Conservation (phyloP, 768 basidiomycete genomes). For the Ramaria sp. region DNA sequence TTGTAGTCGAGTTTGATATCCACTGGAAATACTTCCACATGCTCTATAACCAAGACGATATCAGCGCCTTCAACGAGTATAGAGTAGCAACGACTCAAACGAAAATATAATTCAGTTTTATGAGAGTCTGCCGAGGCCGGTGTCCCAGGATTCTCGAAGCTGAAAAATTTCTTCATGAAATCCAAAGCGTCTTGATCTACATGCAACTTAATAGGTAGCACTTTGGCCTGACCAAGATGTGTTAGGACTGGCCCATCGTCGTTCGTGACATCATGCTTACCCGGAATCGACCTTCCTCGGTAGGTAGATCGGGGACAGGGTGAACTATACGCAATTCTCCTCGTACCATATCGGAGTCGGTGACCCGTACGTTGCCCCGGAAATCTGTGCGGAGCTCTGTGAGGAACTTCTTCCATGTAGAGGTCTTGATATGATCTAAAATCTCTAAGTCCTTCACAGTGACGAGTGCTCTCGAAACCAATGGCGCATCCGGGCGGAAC, state of each 20-base stretch:
- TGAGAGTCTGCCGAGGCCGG: slow-evolving; percentile 20
- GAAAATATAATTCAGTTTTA: slow-evolving; percentile 56
- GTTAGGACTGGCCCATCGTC: slow-evolving; percentile 1
- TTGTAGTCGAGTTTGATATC: slow-evolving; percentile 97
- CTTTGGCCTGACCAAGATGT: slow-evolving; percentile 53
- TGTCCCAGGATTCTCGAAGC: slow-evolving; percentile 54
- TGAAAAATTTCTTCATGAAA: slow-evolving; percentile 94
- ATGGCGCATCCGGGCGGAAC: slow-evolving; percentile 40
- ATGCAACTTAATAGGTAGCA: slow-evolving; percentile 82
- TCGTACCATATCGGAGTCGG: slow-evolving; percentile 88
- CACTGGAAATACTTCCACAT: slow-evolving; percentile 90
- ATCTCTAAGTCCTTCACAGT: slow-evolving; percentile 75
- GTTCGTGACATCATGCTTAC: slow-evolving; percentile 32
- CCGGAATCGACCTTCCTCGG: slow-evolving; percentile 69
- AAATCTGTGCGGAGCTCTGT: slow-evolving; percentile 78
- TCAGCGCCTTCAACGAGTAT: background rate
- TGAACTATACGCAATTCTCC: slow-evolving; percentile 67
- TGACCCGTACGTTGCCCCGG: slow-evolving; percentile 81
- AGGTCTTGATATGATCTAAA: slow-evolving; percentile 94
- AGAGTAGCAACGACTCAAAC: slow-evolving; percentile 30
- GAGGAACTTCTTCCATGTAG: slow-evolving; percentile 97
- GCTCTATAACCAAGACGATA: slow-evolving; percentile 38
- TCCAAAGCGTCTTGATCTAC: slow-evolving; percentile 98
- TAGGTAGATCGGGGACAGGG: slow-evolving; percentile 55
- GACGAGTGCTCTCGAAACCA: slow-evolving; percentile 57